phyloP scores from a whole-genome alignment of 176 grass and related monocot species.

The maize (Zea mays) region DNA sequence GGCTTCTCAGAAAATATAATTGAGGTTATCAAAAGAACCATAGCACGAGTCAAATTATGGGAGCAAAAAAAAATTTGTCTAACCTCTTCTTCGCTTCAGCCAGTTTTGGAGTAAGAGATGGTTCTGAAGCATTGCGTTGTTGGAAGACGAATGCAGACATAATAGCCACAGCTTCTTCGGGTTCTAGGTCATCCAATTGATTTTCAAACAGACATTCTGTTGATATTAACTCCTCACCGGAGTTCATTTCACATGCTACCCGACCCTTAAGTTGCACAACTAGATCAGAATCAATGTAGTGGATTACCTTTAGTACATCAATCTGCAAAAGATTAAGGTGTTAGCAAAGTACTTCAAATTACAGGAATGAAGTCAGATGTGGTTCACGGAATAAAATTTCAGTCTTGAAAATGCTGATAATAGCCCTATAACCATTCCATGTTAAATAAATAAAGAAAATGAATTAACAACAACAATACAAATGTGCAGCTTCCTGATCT shows the following conservation, averaged over 20 bases:
- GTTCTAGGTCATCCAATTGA: slow-evolving; percentile 88
- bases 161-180: slow-evolving; percentile 93
- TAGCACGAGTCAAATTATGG: neutral
- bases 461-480: neutral
- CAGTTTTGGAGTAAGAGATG: slow-evolving; percentile 83
- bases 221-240: slow-evolving; percentile 84
- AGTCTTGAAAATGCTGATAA: neutral
- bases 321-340: slow-evolving; percentile 53
- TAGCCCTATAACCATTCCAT: neutral
- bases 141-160: slow-evolving; percentile 97
- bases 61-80: neutral
- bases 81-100: slow-evolving; percentile 72
- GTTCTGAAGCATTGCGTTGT: slow-evolving; percentile 81
- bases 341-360: slow-evolving; percentile 6
- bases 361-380: neutral
- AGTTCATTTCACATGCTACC: slow-evolving; percentile 96
- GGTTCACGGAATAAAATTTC: slow-evolving; percentile 3
- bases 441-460: slow-evolving; percentile 11
- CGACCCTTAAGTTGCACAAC: slow-evolving; percentile 97
- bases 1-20: slow-evolving; percentile 13
- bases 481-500: neutral
- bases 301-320: slow-evolving; percentile 81
- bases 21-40: neutral
- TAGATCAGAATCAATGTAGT: slow-evolving; percentile 91
- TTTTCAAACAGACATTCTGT: slow-evolving; percentile 96